Evolutionary conservation across 108 stramenopile genomes (phyloP), one percentile per base, ranked within the genome.

Genomic region (Craspedostauros australis): DNA sequence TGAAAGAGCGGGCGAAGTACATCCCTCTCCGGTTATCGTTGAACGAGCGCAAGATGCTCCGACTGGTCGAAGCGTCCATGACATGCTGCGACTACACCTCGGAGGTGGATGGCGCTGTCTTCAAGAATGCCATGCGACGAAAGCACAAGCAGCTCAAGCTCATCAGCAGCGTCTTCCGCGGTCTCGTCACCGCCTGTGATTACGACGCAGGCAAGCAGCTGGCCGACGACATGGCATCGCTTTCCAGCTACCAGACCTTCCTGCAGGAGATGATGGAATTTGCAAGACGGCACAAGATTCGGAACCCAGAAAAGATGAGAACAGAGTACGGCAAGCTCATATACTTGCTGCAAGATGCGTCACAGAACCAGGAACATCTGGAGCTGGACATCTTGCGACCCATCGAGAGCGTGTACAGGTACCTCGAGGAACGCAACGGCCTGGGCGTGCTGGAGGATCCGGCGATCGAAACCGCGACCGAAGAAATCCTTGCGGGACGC

Each of bases 231-330:
- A 8, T 18, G 8, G 7, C 9, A 14, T 6, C 21, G n/a, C 69
- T 46, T 47, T 42, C 28, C 16, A 44, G 68, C 3, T 68, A 54
- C 50, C 57, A 68, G 32, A 4, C 32, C 2, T 64, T 56, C 49
- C 64, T 82, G 59, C 61, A 57, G 9, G 52, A 59, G 47, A 57
- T 73, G 60, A 75, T 90, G 32, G 88, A 90, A 52, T 79, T 90
- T 30, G 79, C 73, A 4, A 60, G 88, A 25, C 74, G 88, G 15
- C 80, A 90, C 55, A 90, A 90, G 56, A 82, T 90, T 37, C 84
- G 84, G 82, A 90, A 90, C 62, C 88, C 88, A n/a, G 84, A 90
- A 61, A 84, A 84, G 46, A 82, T 90, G 81, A 53, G 88, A 14
- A 76, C 74, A 14, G 82, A 82, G 38, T 90, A 90, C 50, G 88